phyloP scores from a whole-genome alignment of 148 eudicot species.

The Vaccinium darrowii region DNA sequence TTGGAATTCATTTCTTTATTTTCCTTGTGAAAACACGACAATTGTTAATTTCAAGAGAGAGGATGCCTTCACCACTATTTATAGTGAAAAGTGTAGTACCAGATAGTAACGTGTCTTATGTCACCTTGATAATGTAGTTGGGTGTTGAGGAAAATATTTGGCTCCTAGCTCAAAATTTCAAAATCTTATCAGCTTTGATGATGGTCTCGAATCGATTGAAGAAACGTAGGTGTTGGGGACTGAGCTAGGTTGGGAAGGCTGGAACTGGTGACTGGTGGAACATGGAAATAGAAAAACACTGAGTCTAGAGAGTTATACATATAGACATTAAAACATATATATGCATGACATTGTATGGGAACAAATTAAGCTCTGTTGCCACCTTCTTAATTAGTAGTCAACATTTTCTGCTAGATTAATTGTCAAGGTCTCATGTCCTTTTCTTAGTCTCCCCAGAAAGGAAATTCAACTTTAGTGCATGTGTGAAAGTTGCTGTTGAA shows the following conservation, averaged over 20 bases:
- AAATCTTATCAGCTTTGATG: neutral
- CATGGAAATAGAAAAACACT: neutral
- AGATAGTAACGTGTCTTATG: too few relatives aligned
- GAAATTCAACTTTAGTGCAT: neutral
- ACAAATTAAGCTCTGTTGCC: slow-evolving; percentile 1
- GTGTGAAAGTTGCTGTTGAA: neutral
- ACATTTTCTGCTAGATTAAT: neutral
- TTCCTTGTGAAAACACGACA: neutral
- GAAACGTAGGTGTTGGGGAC: neutral
- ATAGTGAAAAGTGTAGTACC: neutral
- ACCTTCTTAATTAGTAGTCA: neutral
- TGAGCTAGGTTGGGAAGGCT: neutral
- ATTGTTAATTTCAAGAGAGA: neutral
- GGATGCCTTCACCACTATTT: neutral
- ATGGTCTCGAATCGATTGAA: neutral
- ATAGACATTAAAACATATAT: neutral
- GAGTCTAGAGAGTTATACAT: neutral
- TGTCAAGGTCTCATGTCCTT: neutral
- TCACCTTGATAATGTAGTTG: neutral
- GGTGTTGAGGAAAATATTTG: slow-evolving; percentile 11
- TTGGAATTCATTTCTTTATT: slow-evolving; percentile 24
- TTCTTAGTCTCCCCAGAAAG: neutral
- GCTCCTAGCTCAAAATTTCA: neutral
- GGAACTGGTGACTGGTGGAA: slow-evolving; percentile 1
- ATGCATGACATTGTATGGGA: neutral